Evolutionary conservation across 352 stramenopile genomes (phyloP).

Genomic region (Aphanomyces invadans): DNA sequence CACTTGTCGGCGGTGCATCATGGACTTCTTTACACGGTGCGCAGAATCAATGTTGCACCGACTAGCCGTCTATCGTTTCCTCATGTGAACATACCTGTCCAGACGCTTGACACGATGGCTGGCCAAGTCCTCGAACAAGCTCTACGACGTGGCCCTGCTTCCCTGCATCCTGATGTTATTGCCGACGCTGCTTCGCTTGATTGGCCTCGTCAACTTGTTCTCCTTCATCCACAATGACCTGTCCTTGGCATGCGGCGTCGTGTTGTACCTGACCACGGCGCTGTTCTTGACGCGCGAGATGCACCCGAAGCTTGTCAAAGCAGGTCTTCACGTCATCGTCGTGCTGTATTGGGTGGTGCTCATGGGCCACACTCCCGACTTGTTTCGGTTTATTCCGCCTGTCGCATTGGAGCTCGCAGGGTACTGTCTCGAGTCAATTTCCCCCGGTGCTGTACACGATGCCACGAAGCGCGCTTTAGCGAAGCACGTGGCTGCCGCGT

Average conservation of each 20-base stretch:
- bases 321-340: neutral
- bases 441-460: neutral
- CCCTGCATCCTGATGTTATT: neutral
- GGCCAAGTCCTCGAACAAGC: neutral
- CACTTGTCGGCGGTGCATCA: neutral
- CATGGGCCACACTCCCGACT: neutral
- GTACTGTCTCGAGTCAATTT: neutral
- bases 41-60: neutral
- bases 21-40: neutral
- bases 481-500: neutral
- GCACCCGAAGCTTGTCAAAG: conserved; percentile 12
- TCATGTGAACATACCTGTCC: neutral
- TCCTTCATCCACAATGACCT: conserved; percentile 2
- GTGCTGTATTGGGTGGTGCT: conserved; percentile 3
- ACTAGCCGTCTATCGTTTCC: neutral
- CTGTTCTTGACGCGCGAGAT: neutral
- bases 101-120: neutral
- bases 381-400: neutral
- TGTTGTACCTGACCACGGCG: neutral
- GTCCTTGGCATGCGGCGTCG: neutral
- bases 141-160: neutral
- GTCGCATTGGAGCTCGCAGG: neutral
- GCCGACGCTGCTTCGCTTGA: neutral
- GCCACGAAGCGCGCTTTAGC: neutral
- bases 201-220: conserved; percentile 3